Conservation (phyloP, 2,329 filamentous ascomycete species). For the Sclerotinia trifoliorum region DNA sequence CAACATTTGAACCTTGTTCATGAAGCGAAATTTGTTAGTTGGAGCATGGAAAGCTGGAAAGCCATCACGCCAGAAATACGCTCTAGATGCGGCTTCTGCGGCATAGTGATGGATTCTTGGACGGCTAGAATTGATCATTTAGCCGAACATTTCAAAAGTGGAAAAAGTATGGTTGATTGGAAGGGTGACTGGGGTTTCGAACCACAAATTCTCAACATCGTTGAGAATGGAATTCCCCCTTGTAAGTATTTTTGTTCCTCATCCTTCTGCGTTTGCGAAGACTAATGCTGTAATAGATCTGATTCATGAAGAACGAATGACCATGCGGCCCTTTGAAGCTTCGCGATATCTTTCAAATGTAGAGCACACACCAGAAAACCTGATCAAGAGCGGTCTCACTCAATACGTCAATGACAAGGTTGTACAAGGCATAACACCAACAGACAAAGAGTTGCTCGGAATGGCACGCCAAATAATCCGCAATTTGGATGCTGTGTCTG, state of each 20-base stretch:
- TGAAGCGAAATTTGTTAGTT: conserved; percentile 55
- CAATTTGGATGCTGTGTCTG: conserved; percentile 50
- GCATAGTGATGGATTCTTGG: conserved; percentile 61
- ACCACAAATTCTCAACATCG: conserved; percentile 57
- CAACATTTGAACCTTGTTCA: conserved; percentile 64
- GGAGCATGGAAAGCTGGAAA: conserved; percentile 67
- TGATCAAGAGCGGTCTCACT: conserved; percentile 57
- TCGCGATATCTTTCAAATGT: conserved; percentile 45
- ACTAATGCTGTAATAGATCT: conserved; percentile 49
- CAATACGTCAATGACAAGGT: conserved; percentile 51
- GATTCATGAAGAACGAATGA: conserved; percentile 61
- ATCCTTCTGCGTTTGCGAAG: conserved; percentile 29
- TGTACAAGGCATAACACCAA: conserved; percentile 44
- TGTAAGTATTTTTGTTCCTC: conserved; percentile 49
- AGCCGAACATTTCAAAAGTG: conserved; percentile 66
- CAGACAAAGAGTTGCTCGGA: conserved; percentile 54
- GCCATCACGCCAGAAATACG: conserved; percentile 59
- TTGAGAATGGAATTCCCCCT: conserved; percentile 65
- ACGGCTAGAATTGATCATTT: conserved; percentile 59
- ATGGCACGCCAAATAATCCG: conserved; percentile 60
- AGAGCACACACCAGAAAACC: conserved; percentile 59
- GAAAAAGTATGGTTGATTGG: conserved; percentile 67
- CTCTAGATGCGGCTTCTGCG: conserved; percentile 65
- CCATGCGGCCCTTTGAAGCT: conserved; percentile 52
- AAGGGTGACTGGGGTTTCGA: conserved; percentile 71